Conservation (phyloP, 2,329 filamentous ascomycete species). For the Aspergillus ochraceus region DNA sequence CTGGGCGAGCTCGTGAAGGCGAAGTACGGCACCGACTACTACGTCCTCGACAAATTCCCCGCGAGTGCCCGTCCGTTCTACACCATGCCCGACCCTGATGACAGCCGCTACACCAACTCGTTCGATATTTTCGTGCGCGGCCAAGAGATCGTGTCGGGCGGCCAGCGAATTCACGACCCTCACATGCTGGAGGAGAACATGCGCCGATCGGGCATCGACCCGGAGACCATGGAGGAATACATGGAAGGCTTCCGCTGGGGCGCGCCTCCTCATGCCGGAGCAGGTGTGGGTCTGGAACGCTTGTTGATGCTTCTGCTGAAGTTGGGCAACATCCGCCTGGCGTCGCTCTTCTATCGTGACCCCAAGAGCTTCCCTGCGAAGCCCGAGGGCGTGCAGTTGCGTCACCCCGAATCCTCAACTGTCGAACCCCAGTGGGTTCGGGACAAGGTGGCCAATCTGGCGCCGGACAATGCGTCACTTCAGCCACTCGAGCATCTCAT, state of each 20-base stretch:
- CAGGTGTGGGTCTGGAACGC: slow-evolving; percentile 86
- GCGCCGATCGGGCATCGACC: slow-evolving; percentile 71
- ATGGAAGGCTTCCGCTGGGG: slow-evolving; percentile 85
- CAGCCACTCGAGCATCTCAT: slow-evolving; percentile 84
- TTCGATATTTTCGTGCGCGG: slow-evolving; percentile 95
- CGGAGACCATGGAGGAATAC: slow-evolving; percentile 86
- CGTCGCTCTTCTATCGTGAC: slow-evolving; percentile 83
- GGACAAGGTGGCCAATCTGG: slow-evolving; percentile 40
- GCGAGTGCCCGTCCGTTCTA: slow-evolving; percentile 84
- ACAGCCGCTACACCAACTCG: slow-evolving; percentile 77
- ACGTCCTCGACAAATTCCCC: slow-evolving; percentile 92
- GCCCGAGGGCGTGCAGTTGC: slow-evolving; percentile 62
- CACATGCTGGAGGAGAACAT: slow-evolving; percentile 74
- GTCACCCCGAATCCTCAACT: slow-evolving; percentile 85
- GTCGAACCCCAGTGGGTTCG: slow-evolving; percentile 64
- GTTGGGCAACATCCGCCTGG: slow-evolving; percentile 85
- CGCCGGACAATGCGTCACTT: slow-evolving; percentile 53
- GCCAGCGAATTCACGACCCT: slow-evolving; percentile 87
- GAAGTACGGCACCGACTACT: slow-evolving; percentile 87
- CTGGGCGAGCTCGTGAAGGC: slow-evolving; percentile 82
- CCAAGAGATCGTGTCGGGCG: slow-evolving; percentile 88
- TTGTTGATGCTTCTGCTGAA: slow-evolving; percentile 83
- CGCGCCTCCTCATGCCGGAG: slow-evolving; percentile 84
- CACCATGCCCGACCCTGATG: slow-evolving; percentile 76
- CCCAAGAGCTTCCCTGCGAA: slow-evolving; percentile 79